A percentile compares a stretch with the other conserved stretches of the same genome.
phyloP scores from a whole-genome alignment of 1,284 basidiomycete genomes.

The Austroboletus novae-zelandiae region DNA sequence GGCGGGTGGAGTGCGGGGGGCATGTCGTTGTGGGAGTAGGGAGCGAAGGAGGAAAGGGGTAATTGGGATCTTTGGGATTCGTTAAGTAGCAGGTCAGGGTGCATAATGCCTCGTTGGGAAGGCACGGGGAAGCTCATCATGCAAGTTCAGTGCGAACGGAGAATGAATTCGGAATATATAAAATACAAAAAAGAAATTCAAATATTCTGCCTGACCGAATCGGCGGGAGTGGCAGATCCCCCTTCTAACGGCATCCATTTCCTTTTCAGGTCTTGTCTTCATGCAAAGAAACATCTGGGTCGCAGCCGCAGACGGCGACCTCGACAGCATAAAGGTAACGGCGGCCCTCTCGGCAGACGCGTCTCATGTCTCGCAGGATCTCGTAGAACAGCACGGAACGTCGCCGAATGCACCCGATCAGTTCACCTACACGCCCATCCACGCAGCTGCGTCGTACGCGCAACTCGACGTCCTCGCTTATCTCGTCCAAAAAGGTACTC shows the following conservation, averaged over 20 bases:
- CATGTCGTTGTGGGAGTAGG: slow-evolving; percentile 30
- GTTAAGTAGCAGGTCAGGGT: slow-evolving; percentile 37
- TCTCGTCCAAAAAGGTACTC: slow-evolving; percentile 66
- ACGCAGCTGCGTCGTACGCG: slow-evolving; percentile 93
- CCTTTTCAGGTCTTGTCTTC: slow-evolving; percentile 19
- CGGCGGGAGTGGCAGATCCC: slow-evolving; percentile 9
- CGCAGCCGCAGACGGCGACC: slow-evolving; percentile 85
- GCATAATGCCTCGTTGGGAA: slow-evolving; percentile 34
- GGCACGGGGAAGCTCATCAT: slow-evolving; percentile 45
- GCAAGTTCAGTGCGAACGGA: slow-evolving; percentile 5
- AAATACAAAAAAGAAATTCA: too few relatives aligned
- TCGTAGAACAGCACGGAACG: slow-evolving; percentile 58
- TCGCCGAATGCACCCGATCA: slow-evolving; percentile 72
- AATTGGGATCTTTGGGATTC: slow-evolving; percentile 34
- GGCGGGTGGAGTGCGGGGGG: too few relatives aligned
- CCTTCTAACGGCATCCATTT: slow-evolving; percentile 11
- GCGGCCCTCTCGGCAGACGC: slow-evolving; percentile 10
- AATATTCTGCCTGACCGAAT: too few relatives aligned
- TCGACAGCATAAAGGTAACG: slow-evolving; percentile 48
- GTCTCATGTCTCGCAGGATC: slow-evolving; percentile 38
- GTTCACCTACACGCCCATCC: slow-evolving; percentile 89
- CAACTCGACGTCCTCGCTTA: slow-evolving; percentile 77
- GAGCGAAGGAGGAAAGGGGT: slow-evolving; percentile 37
- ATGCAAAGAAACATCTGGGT: slow-evolving; percentile 81
- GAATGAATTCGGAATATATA: slow-evolving; percentile 9